These are phyloP conservation scores for Ammopiptanthus mongolicus DNA, from an alignment of 306 rosid species.

Conservation along the genomic window DNA sequence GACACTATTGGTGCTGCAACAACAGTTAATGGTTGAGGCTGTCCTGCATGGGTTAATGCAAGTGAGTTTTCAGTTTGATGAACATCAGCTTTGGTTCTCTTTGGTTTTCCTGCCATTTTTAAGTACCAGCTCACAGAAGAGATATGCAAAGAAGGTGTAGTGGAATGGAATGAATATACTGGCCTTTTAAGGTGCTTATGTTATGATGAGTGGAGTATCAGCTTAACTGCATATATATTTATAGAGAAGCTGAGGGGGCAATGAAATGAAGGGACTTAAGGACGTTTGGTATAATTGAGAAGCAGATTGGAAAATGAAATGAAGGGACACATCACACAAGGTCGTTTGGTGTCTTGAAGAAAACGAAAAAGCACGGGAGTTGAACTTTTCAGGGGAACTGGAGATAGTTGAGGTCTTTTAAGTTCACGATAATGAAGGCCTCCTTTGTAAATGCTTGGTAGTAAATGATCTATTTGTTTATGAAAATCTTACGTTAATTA, in stretches of 20 bases:
- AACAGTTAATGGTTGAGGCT: not conserved
- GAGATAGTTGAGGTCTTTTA: not conserved
- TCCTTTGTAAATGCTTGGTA: not conserved
- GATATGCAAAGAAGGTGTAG: not conserved
- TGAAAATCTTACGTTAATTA: too few relatives aligned
- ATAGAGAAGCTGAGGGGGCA: not conserved
- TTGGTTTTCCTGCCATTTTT: not conserved
- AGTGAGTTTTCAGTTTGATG: not conserved
- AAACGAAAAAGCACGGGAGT: not conserved
- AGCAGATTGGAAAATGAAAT: too few relatives aligned
- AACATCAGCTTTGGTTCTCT: not conserved
- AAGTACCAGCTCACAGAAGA: not conserved
- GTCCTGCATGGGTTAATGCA: not conserved
- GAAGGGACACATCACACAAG: too few relatives aligned
- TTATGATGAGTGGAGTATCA: not conserved
- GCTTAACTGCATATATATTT: not conserved
- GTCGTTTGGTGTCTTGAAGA: not conserved
- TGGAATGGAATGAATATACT: not conserved
- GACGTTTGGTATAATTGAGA: not conserved
- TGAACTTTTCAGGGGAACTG: not conserved
- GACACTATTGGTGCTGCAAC: constrained; percentile 30
- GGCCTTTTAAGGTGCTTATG: not conserved
- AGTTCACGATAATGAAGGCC: not conserved
- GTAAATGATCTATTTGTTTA: too few relatives aligned
- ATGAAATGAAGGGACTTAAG: not conserved